phyloP scores from a whole-genome alignment of 805 yeast species.

The Metschnikowia lunata region DNA sequence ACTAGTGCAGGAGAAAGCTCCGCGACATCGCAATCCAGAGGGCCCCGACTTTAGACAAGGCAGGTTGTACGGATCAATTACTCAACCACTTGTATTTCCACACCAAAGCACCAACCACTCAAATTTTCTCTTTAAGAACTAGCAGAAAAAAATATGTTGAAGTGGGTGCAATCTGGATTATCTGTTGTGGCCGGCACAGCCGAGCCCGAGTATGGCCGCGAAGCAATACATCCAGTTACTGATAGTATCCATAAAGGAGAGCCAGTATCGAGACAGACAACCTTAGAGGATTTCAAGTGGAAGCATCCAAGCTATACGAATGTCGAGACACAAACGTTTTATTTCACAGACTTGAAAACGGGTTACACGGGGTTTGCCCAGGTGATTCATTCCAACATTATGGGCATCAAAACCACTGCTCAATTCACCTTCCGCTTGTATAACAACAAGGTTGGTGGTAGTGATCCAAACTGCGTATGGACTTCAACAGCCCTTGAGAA shows the following conservation, averaged over 20 bases:
- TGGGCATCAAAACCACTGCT: constrained; percentile 84
- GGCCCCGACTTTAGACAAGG: too few species aligned
- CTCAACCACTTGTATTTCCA: too few species aligned
- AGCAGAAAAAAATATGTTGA: constrained; percentile 45
- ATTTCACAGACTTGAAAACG: constrained; percentile 60
- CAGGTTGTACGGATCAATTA: too few species aligned
- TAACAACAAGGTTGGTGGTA: constrained; percentile 43
- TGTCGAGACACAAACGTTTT: constrained; percentile 94
- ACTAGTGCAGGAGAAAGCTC: too few species aligned
- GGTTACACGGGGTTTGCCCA: constrained; percentile 86
- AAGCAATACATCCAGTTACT: constrained; percentile 83
- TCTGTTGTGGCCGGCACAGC: constrained; percentile 97
- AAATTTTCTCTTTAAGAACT: too few species aligned
- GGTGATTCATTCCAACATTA: constrained; percentile 86
- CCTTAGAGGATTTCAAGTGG: constrained; percentile 72
- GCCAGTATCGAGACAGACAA: constrained; percentile 49
- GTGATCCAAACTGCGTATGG: constrained; percentile 59
- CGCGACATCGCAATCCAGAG: too few species aligned
- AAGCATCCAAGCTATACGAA: constrained; percentile 71
- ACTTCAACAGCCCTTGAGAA: constrained; percentile 86
- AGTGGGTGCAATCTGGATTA: constrained; percentile 80
- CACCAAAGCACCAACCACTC: too few species aligned
- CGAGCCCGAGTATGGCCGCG: constrained; percentile 94
- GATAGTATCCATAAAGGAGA: constrained; percentile 39
- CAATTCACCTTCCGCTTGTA: constrained; percentile 88